Conservation (phyloP, 176 grass and related monocot genomes). For the Puya raimondii region DNA sequence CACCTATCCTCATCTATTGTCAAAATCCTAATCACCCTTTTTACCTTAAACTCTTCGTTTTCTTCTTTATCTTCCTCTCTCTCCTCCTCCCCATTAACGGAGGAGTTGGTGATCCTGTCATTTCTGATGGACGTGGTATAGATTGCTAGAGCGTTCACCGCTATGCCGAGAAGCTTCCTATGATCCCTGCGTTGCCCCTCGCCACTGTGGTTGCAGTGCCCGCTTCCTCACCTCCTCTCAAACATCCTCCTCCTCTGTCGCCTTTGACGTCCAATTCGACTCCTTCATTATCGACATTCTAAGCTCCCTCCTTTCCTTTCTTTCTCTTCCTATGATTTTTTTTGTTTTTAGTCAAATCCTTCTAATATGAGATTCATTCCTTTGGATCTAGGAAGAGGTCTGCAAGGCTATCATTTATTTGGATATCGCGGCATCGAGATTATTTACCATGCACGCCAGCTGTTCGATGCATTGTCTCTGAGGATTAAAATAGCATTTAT, state of each 20-base stretch:
- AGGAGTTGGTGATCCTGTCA: no score
- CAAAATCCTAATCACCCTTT: no score
- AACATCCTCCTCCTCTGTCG: slow-evolving; percentile 58
- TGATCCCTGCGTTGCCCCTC: neutral
- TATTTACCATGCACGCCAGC: no score
- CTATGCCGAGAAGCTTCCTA: no score
- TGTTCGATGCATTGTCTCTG: slow-evolving; percentile 29
- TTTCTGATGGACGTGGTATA: no score
- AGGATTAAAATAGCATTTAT: neutral
- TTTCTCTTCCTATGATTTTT: neutral
- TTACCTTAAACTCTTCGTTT: no score
- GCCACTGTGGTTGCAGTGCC: slow-evolving; percentile 61
- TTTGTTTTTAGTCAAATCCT: neutral
- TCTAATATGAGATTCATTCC: neutral
- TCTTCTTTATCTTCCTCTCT: no score
- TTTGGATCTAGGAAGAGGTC: slow-evolving; percentile 54
- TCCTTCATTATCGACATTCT: slow-evolving; percentile 79
- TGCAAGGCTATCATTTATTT: slow-evolving; percentile 93
- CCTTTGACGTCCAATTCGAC: slow-evolving; percentile 65
- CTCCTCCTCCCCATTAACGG: no score
- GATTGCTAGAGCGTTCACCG: no score
- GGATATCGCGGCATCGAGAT: slow-evolving; percentile 79
- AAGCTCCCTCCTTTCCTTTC: neutral
- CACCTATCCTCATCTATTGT: no score
- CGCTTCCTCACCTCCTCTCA: slow-evolving; percentile 28